These are phyloP conservation scores for Lactarius tabidus DNA, from an alignment of 768 basidiomycete species.

Conservation along the genomic window DNA sequence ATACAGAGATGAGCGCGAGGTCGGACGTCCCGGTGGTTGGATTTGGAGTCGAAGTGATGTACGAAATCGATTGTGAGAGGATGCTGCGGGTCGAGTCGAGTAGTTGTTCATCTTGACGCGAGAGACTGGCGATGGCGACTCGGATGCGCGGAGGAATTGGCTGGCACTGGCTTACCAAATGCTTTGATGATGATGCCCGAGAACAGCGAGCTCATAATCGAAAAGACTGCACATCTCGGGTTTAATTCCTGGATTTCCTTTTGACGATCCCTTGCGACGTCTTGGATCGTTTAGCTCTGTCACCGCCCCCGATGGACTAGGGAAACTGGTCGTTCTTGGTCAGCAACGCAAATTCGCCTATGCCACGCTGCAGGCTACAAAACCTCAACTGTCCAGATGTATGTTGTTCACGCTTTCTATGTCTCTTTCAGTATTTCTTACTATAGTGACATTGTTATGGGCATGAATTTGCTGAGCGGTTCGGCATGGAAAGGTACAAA, in stretches of 20 bases:
- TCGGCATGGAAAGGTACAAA: constrained; percentile 88
- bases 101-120: neutral
- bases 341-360: constrained; percentile 68
- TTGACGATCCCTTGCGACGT: constrained; percentile 51
- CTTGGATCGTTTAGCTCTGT: constrained; percentile 67
- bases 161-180: neutral
- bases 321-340: constrained; percentile 57
- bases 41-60: constrained; percentile 6
- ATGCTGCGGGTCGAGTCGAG: neutral
- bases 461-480: constrained; percentile 72
- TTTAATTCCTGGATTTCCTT: constrained; percentile 60
- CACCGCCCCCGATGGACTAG: constrained; percentile 65
- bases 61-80: constrained; percentile 21
- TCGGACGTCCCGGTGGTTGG: constrained; percentile 12
- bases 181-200: neutral
- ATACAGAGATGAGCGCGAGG: constrained; percentile 4
- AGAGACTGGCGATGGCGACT: neutral
- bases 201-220: constrained; percentile 33
- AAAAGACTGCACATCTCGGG: constrained; percentile 75
- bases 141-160: neutral
- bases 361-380: constrained; percentile 64
- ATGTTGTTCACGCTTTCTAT: neutral
- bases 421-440: neutral
- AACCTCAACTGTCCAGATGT: constrained; percentile 63
- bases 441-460: constrained; percentile 42